Evolutionary conservation across 345 rosid species (phyloP).

Genomic region (Alliaria petiolata): DNA sequence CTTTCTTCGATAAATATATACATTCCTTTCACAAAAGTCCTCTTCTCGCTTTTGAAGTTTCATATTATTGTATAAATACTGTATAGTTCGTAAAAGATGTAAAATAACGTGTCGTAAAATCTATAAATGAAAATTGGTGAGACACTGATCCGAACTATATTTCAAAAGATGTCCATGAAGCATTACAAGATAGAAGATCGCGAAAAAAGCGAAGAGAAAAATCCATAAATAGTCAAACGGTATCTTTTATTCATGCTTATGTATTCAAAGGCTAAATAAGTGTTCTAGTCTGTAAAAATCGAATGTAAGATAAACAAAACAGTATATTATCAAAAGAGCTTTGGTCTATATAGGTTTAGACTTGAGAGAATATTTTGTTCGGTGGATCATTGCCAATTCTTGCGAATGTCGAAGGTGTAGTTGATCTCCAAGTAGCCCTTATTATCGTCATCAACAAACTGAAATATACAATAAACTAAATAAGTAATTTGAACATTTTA

Average conservation of each 20-base stretch:
- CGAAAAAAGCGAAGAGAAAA: not conserved
- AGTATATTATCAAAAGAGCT: not conserved
- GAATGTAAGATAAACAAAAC: not conserved
- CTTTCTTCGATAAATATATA: conserved; percentile 10
- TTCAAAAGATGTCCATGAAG: not conserved
- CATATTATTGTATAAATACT: not conserved
- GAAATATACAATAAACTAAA: conserved; percentile 19
- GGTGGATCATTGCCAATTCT: conserved; percentile 50
- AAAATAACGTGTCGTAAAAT: too few species aligned
- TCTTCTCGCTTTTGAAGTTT: not conserved
- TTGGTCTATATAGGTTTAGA: conserved; percentile 12
- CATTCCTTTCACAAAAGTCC: not conserved
- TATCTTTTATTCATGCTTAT: conserved; percentile 18
- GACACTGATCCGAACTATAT: not conserved
- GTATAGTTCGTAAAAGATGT: too few species aligned
- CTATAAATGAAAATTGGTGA: not conserved
- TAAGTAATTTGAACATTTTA: not conserved
- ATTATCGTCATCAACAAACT: conserved; percentile 85
- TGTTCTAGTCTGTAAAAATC: conserved; percentile 5
- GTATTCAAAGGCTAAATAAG: not conserved
- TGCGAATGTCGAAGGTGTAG: conserved; percentile 87
- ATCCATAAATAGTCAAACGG: not conserved
- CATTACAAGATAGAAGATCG: not conserved
- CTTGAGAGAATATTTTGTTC: not conserved
- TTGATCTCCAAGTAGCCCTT: conserved; percentile 86